Evolutionary conservation across 2,329 filamentous ascomycete genomes (phyloP).

Genomic region (Stagonosporopsis chrysanthemi): DNA sequence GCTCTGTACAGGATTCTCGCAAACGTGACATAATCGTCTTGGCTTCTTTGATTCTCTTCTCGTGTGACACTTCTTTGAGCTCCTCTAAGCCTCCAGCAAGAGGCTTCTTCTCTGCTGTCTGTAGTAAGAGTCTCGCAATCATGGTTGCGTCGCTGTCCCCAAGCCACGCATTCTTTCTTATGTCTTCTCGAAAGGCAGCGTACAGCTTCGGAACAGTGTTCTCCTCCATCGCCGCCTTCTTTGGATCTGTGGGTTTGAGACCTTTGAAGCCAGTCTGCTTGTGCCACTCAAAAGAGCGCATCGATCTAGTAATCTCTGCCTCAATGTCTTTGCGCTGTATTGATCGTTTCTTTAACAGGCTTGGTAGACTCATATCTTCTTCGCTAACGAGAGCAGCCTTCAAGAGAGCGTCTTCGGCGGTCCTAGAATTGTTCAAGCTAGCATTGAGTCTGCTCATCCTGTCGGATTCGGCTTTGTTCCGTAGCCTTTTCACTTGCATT

Average conservation of each 20-base stretch:
- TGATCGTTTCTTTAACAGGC: slow-evolving; percentile 25
- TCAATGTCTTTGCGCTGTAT: slow-evolving; percentile 23
- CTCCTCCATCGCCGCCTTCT: slow-evolving; percentile 12
- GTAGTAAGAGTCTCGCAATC: slow-evolving; percentile 18
- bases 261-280: slow-evolving; percentile 8
- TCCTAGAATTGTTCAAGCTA: slow-evolving; percentile 55
- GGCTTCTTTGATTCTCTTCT: slow-evolving; percentile 11
- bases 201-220: slow-evolving; percentile 25
- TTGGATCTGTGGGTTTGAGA: slow-evolving; percentile 10
- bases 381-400: slow-evolving; percentile 48
- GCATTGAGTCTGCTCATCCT: slow-evolving; percentile 53
- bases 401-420: slow-evolving; percentile 62
- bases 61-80: slow-evolving; percentile 5
- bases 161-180: slow-evolving; percentile 26
- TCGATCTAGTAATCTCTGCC: slow-evolving; percentile 20
- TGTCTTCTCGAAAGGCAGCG: slow-evolving; percentile 27
- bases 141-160: slow-evolving; percentile 31
- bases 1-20: slow-evolving; percentile 28
- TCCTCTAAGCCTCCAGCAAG: slow-evolving; percentile 8
- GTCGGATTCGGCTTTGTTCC: slow-evolving; percentile 48
- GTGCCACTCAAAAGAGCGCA: slow-evolving; percentile 31
- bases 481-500: slow-evolving; percentile 55
- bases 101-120: slow-evolving; percentile 16
- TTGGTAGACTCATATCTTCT: slow-evolving; percentile 25
- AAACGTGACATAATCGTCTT: slow-evolving; percentile 34